A percentile compares a stretch with the other conserved stretches of the same genome.
phyloP scores from a whole-genome alignment of 768 basidiomycete species.

The Trametes villosa region DNA sequence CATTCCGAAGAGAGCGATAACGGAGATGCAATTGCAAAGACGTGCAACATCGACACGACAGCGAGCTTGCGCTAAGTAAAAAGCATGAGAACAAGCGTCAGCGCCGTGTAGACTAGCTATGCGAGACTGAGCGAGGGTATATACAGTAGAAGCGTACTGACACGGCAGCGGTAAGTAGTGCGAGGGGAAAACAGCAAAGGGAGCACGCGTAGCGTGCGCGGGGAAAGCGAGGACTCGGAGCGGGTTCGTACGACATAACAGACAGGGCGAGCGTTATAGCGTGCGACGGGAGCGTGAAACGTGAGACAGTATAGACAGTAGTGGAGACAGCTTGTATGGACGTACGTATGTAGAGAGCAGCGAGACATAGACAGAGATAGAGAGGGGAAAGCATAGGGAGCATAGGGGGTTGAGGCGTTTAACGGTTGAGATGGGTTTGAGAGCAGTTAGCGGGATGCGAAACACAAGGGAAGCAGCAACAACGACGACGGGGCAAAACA shows the following conservation, averaged over 20 bases:
- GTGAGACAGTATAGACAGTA: slow-evolving; percentile 5
- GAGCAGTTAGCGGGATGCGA: neutral
- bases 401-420: slow-evolving; percentile 20
- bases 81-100: slow-evolving; percentile 15
- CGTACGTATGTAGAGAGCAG: slow-evolving; percentile 13
- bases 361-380: slow-evolving; percentile 18
- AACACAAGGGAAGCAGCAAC: slow-evolving; percentile 4
- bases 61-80: slow-evolving; percentile 19
- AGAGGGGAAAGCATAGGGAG: slow-evolving; percentile 19
- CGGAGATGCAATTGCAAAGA: slow-evolving; percentile 5
- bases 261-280: slow-evolving; percentile 20
- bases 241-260: slow-evolving; percentile 19
- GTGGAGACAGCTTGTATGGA: slow-evolving; percentile 20
- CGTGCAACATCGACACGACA: slow-evolving; percentile 12
- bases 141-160: slow-evolving; percentile 5
- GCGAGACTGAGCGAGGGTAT: slow-evolving; percentile 11
- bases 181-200: neutral
- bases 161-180: slow-evolving; percentile 17
- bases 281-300: slow-evolving; percentile 15
- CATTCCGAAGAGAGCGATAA: neutral
- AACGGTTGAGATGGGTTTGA: slow-evolving; percentile 3
- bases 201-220: slow-evolving; percentile 19
- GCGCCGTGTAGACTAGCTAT: slow-evolving; percentile 24
- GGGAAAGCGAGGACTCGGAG: slow-evolving; percentile 19
- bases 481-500: slow-evolving; percentile 10